phyloP scores from a whole-genome alignment of 2,329 filamentous ascomycete species.

The Cladosporium halotolerans region DNA sequence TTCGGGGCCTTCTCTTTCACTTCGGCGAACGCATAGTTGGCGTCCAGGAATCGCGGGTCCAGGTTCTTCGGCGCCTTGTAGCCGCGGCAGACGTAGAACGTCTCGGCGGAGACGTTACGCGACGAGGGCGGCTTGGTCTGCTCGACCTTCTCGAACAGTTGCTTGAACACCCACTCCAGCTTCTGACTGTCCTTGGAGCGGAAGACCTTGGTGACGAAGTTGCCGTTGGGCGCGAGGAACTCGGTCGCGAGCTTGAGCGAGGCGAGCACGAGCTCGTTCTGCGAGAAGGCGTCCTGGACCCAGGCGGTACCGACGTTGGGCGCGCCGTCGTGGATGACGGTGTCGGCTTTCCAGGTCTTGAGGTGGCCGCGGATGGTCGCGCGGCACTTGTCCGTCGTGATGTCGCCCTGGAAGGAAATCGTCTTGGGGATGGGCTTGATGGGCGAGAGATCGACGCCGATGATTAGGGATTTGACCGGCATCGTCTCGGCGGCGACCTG shows the following conservation, averaged over 20 bases:
- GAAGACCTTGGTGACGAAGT: slow-evolving; percentile 97
- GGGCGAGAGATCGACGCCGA: slow-evolving; percentile 88
- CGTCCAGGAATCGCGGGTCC: slow-evolving; percentile 87
- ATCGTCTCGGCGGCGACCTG: slow-evolving; percentile 94
- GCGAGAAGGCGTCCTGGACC: slow-evolving; percentile 97
- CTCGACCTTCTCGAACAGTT: slow-evolving; percentile 90
- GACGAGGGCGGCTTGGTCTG: slow-evolving; percentile 96
- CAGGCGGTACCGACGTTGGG: slow-evolving; percentile 97
- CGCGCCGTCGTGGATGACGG: slow-evolving; percentile 91
- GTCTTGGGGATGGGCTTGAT: slow-evolving; percentile 94
- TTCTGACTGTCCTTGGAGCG: slow-evolving; percentile 95
- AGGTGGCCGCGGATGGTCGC: slow-evolving; percentile 82
- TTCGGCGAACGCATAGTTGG: slow-evolving; percentile 85
- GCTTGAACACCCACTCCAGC: slow-evolving; percentile 94
- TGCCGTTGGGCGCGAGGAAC: slow-evolving; percentile 81
- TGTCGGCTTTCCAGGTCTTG: slow-evolving; percentile 94
- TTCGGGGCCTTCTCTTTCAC: slow-evolving; percentile 79
- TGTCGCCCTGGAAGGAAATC: slow-evolving; percentile 95
- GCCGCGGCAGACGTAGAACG: slow-evolving; percentile 93
- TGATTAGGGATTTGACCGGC: slow-evolving; percentile 81
- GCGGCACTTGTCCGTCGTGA: slow-evolving; percentile 93
- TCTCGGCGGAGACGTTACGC: slow-evolving; percentile 93
- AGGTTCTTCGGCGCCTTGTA: slow-evolving; percentile 93
- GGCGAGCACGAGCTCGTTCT: slow-evolving; percentile 86
- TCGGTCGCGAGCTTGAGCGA: slow-evolving; percentile 91